Base-by-base conservation (phyloP, 2,329 filamentous ascomycete genomes). In the Scedosporium boydii region DNA sequence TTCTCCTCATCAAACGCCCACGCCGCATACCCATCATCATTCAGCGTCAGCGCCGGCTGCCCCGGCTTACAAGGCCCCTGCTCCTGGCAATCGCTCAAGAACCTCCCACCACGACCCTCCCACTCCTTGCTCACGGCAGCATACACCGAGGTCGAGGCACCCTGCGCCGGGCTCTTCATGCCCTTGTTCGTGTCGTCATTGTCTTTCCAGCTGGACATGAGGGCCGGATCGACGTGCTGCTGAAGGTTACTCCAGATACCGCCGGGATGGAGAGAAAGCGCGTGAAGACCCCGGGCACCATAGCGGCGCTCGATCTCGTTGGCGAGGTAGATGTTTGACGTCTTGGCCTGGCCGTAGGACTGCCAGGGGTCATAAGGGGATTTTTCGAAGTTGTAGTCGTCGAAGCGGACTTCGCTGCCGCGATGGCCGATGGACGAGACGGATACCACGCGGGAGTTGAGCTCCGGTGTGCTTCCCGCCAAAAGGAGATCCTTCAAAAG, bases 281-380 rank as follows among this genome's bases (percentile, higher is more conserved):
- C 79, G 60, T 80, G 79, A 0, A 84, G 64, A 9, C 77, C 76
- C 3, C 70, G 66, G 0, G 68, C 27, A 1, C 76, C 78, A 65
- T 81, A 83, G 0, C 73, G 74, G 1, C 80, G 74, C 38, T 83
- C 80, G 27, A 84, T 73, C 62, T 82, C 74, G 63, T 78, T 81
- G 3, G 80, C 77, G 60, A 80, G 77, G 65, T 75, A 80, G 18
- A 83, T 74, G 63, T 80, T 82, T 12, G 82, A 80, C 0, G 75
- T 74, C 66, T 85, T 85, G 59, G 74, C 72, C 65, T 81, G 77
- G 0, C 73, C 76, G 63, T 85, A 85, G 0, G 77, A 72, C 1
- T 62, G 46, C 62, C 68, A 72, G 0, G 72, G 72, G 2, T 74
- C 58, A 63, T 81, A 69, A 10, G 51, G 61, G n/a, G 64, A 62